Evolutionary conservation across 2,329 filamentous ascomycete genomes (phyloP).

Genomic region (Trichoderma koningiopsis): DNA sequence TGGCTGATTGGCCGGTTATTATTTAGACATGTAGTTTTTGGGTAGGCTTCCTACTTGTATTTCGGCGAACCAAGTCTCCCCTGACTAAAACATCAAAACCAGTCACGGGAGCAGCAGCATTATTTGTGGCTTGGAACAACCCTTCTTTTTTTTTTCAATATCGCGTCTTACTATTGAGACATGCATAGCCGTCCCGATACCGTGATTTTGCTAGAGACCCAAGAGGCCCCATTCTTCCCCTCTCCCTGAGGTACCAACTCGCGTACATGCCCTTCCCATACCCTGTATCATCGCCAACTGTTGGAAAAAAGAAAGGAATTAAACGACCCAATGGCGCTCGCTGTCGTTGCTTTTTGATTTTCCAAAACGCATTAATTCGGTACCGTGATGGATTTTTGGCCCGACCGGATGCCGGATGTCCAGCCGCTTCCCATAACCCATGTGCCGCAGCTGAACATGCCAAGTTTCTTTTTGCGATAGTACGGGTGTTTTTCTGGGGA

Average conservation of each 20-base stretch:
- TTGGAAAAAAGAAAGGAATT: not conserved
- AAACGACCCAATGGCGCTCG: slow-evolving; percentile 11
- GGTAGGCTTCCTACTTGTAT: not conserved
- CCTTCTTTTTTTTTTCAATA: not conserved
- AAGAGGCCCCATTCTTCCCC: not conserved
- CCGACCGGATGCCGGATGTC: not conserved
- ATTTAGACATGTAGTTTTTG: not conserved
- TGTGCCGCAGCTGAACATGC: not conserved
- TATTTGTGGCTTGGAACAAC: not conserved
- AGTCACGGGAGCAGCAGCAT: slow-evolving; percentile 12
- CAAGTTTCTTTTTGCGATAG: not conserved
- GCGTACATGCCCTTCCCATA: not conserved
- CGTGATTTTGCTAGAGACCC: not conserved
- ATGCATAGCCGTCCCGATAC: slow-evolving; percentile 16
- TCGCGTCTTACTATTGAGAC: slow-evolving; percentile 5
- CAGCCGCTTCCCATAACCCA: not conserved
- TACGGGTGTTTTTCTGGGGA: not conserved
- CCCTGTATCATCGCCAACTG: not conserved
- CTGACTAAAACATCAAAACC: not conserved
- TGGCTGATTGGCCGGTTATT: not conserved
- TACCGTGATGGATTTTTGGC: not conserved
- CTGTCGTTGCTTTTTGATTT: not conserved
- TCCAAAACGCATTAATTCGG: not conserved
- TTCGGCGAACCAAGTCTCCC: not conserved
- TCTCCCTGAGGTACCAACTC: not conserved